A percentile compares a stretch with the other conserved stretches of the same genome.
These are phyloP conservation scores for Fusarium dlaminii DNA, from an alignment of 2,329 filamentous ascomycete genomes.

Conservation along the genomic window DNA sequence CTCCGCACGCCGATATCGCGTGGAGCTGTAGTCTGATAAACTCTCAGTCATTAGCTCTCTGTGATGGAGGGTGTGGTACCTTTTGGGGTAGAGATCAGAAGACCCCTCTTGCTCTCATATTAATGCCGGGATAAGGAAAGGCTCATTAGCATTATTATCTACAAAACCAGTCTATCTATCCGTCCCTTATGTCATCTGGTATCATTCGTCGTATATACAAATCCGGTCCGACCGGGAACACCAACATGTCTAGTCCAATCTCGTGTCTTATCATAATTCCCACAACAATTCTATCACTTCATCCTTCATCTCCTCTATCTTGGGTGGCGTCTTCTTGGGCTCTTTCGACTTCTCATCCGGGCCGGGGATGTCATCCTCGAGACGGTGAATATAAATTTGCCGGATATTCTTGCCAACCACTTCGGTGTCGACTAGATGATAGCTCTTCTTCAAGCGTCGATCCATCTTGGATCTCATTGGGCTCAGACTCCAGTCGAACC, in stretches of 20 bases:
- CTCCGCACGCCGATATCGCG: conserved; percentile 32
- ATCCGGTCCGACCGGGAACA: conserved; percentile 6
- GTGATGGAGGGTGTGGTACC: conserved; percentile 2
- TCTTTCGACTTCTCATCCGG: conserved; percentile 47
- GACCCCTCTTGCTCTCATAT: conserved; percentile 11
- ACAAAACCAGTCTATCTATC: conserved; percentile 23
- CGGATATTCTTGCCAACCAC: conserved; percentile 55
- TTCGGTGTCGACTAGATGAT: conserved; percentile 57
- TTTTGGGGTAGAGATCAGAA: conserved; percentile 10
- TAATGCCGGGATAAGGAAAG: conserved; percentile 29
- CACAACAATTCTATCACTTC: conserved; percentile 62
- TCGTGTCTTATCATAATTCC: conserved; percentile 39
- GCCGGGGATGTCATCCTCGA: conserved; percentile 45
- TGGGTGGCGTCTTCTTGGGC: conserved; percentile 3
- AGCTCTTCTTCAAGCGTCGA: conserved; percentile 60
- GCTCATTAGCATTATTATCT: conserved; percentile 42
- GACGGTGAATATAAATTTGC: conserved; percentile 64
- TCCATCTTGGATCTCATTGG: conserved; percentile 55
- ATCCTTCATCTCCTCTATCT: conserved; percentile 46
- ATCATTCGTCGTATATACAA: conserved; percentile 39
- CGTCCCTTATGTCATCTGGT: conserved; percentile 32
- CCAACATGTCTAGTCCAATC: not conserved
- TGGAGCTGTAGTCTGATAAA: conserved; percentile 15
- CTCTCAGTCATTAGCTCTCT: not conserved
- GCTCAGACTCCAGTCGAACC: conserved; percentile 64